Base-by-base conservation (phyloP, 495 filamentous ascomycete genomes). In the Tuber microsphaerosporum region DNA sequence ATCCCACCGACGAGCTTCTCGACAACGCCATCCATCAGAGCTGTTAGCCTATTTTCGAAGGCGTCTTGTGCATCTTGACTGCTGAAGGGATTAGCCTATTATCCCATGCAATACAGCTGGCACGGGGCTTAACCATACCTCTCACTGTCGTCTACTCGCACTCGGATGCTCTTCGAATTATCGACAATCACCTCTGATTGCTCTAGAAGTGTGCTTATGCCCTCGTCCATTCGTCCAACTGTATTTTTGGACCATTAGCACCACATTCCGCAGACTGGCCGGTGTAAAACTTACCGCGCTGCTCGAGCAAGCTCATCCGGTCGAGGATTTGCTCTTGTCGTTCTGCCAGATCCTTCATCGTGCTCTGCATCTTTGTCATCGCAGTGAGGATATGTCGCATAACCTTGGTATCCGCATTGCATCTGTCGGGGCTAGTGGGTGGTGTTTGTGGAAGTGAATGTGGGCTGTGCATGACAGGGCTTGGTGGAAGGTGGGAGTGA, bases 271-370 rank as follows among this genome's bases (percentile, higher is more conserved):
- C 22, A 26, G 31, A 37, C n/a, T 37, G 10, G 34, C 17, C 37
- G 26, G n/a, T 73, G 72, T 72, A 72, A n/a, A 45, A 72, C 80
- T 26, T 78, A 83, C 81, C 81, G 74, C 81, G 73, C 44, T 83
- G 81, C 41, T 83, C 81, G 22, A 83, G 51, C 41, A 83, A 37
- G 44, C 81, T 83, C 81, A 83, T 77, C 69, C 81, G 73, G 72
- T 82, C 81, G 22, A 83, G 73, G 51, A 83, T 83, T 45, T 83
- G 78, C 43, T 80, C 78, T 78, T 83, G 81, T 22, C 81, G 74
- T 68, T 83, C 81, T n/a, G 81, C 81, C n/a, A 83, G 65, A 75
- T 83, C 81, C 70, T 80, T 82, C 81, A 83, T 83, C 1, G 81
- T 82, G 69, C 76, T 79, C 71, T 83, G 81, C 81, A 83, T 81